Conservation (phyloP, 2,329 filamentous ascomycete genomes). For the Aspergillus sojae region DNA sequence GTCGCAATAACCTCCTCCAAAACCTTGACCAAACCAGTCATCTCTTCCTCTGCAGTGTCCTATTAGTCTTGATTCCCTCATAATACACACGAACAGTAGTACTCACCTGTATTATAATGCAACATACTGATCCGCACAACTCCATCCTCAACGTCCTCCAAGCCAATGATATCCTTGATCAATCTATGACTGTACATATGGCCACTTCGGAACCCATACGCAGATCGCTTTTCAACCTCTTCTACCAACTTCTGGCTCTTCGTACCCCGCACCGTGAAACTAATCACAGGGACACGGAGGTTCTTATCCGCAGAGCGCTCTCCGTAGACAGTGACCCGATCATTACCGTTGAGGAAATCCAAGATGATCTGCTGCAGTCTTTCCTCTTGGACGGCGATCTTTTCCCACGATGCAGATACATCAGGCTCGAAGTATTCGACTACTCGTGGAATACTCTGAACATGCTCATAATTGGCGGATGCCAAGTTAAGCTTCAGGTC, state of each 20-base stretch:
- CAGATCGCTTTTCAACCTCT: constrained; percentile 60
- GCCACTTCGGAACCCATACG: constrained; percentile 68
- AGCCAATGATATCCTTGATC: constrained; percentile 59
- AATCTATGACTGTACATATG: constrained; percentile 70
- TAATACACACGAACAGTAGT: background rate
- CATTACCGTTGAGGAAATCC: constrained; percentile 57
- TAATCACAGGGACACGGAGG: constrained; percentile 66
- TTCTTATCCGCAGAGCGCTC: constrained; percentile 51
- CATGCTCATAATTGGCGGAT: constrained; percentile 70
- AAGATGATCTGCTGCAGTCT: constrained; percentile 62
- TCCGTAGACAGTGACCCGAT: constrained; percentile 62
- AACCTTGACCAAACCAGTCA: constrained; percentile 18
- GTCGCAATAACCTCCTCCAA: constrained; percentile 16
- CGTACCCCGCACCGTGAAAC: constrained; percentile 63
- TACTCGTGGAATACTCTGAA: constrained; percentile 64
- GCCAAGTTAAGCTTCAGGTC: constrained; percentile 70
- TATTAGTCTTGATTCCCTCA: background rate
- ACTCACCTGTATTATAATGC: constrained; percentile 71
- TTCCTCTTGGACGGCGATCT: constrained; percentile 62
- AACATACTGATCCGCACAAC: constrained; percentile 71
- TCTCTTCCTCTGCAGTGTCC: constrained; percentile 18
- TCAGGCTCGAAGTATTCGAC: constrained; percentile 60
- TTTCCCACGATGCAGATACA: constrained; percentile 49
- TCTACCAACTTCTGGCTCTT: constrained; percentile 63
- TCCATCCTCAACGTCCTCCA: constrained; percentile 62